Conservation (phyloP, 257 asterid species). For the Galeopsis tetrahit region DNA sequence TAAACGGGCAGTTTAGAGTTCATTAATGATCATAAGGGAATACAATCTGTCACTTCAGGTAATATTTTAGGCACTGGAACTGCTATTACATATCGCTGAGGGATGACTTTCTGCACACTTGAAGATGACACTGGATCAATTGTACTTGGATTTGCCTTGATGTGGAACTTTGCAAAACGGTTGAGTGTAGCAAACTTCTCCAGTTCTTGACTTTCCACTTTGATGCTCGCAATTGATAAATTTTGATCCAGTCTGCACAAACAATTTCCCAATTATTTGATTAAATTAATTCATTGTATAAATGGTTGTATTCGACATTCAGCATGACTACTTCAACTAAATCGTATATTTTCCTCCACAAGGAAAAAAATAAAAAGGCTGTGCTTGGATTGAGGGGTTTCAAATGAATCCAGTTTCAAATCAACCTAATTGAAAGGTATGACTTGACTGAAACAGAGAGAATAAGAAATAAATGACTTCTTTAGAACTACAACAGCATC, state of each 20-base stretch:
- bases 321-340: background rate
- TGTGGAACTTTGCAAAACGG: slow-evolving; percentile 77
- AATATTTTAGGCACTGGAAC: slow-evolving; percentile 65
- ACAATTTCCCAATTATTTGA: slow-evolving; percentile 32
- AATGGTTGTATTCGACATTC: background rate
- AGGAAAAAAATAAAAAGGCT: background rate
- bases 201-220: slow-evolving; percentile 62
- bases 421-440: background rate
- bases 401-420: background rate
- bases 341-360: background rate
- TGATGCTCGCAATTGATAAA: slow-evolving; percentile 54
- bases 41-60: slow-evolving; percentile 61
- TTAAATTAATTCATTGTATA: background rate
- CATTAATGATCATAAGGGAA: slow-evolving; percentile 56
- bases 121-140: slow-evolving; percentile 47
- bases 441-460: background rate
- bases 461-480: too few species aligned
- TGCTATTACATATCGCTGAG: slow-evolving; percentile 61
- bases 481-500: background rate
- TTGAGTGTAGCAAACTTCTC: slow-evolving; percentile 68
- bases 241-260: slow-evolving; percentile 68
- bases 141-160: slow-evolving; percentile 45
- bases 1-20: slow-evolving; percentile 4
- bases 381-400: background rate
- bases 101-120: slow-evolving; percentile 33